Percentiles rank a stretch among this genome's conserved stretches.
Evolutionary conservation across 768 basidiomycete species (phyloP).

Genomic region (Hericium coralloides): DNA sequence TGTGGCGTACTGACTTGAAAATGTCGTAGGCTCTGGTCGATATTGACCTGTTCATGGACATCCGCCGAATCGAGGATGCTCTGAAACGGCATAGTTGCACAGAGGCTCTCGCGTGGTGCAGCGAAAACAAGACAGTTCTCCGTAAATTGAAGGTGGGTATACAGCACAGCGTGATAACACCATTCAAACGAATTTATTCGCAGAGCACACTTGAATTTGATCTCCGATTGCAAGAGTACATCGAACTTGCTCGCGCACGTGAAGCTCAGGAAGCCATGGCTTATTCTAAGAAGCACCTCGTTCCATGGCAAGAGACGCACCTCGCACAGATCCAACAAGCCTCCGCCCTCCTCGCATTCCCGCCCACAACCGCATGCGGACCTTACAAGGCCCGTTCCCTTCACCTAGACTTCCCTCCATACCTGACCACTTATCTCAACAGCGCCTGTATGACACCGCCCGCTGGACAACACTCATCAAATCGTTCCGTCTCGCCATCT

Average conservation of each 20-base stretch:
- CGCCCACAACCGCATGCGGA: slow-evolving; percentile 58
- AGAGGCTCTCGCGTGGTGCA: slow-evolving; percentile 93
- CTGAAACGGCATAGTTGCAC: slow-evolving; percentile 67
- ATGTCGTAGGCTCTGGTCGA: slow-evolving; percentile 69
- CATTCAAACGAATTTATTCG: not conserved
- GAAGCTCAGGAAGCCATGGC: slow-evolving; percentile 70
- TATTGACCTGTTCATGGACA: slow-evolving; percentile 85
- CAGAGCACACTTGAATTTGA: slow-evolving; percentile 96
- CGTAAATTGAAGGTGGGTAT: slow-evolving; percentile 75
- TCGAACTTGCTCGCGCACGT: slow-evolving; percentile 72
- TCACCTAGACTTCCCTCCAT: not conserved
- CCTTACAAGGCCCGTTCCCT: slow-evolving; percentile 47
- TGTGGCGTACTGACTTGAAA: slow-evolving; percentile 6
- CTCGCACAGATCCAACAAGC: slow-evolving; percentile 68
- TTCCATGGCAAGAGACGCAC: slow-evolving; percentile 79
- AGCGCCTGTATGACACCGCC: slow-evolving; percentile 76
- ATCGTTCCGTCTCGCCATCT: slow-evolving; percentile 80
- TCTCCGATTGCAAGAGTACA: slow-evolving; percentile 91
- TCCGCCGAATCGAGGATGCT: slow-evolving; percentile 78
- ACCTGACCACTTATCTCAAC: not conserved
- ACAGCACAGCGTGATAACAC: not conserved
- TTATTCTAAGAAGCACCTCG: slow-evolving; percentile 75
- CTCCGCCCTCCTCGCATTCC: slow-evolving; percentile 67
- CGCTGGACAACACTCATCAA: slow-evolving; percentile 72
- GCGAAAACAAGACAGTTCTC: slow-evolving; percentile 88